These are phyloP conservation scores for Termitomyces sp. DNA, from an alignment of 1,284 basidiomycete species.

Conservation along the genomic window DNA sequence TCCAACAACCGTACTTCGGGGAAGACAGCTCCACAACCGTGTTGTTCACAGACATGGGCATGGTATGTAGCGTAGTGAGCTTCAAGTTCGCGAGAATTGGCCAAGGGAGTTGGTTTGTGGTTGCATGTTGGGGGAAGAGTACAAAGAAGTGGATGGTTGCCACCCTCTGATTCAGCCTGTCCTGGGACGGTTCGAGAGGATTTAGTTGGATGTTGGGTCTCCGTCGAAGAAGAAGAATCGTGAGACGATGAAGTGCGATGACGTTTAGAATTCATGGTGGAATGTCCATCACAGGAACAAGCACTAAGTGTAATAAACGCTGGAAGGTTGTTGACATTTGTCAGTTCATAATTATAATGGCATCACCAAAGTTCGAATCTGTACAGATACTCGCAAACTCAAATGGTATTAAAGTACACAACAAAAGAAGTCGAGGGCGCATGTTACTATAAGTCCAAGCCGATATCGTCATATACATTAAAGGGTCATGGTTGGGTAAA, in stretches of 20 bases:
- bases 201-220: constrained; percentile 24
- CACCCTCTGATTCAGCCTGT: constrained; percentile 14
- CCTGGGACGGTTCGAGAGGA: constrained; percentile 21
- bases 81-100: constrained; percentile 64
- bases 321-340: not conserved
- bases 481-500: not conserved
- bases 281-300: not conserved
- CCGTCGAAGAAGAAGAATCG: constrained; percentile 22
- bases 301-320: not conserved
- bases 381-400: constrained; percentile 8
- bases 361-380: constrained; percentile 7
- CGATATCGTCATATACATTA: constrained; percentile 6
- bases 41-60: constrained; percentile 72
- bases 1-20: constrained; percentile 75
- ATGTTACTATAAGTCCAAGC: not conserved
- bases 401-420: constrained; percentile 12
- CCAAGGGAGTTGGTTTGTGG: constrained; percentile 56
- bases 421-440: constrained; percentile 6
- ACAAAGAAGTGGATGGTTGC: constrained; percentile 48
- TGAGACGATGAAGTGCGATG: constrained; percentile 24
- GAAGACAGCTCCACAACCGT: constrained; percentile 76
- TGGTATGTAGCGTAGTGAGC: constrained; percentile 80
- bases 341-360: constrained; percentile 10
- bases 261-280: constrained; percentile 18
- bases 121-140: constrained; percentile 81